phyloP scores from a whole-genome alignment of 169 alveolate species.

The Cryptosporidium tyzzeri region DNA sequence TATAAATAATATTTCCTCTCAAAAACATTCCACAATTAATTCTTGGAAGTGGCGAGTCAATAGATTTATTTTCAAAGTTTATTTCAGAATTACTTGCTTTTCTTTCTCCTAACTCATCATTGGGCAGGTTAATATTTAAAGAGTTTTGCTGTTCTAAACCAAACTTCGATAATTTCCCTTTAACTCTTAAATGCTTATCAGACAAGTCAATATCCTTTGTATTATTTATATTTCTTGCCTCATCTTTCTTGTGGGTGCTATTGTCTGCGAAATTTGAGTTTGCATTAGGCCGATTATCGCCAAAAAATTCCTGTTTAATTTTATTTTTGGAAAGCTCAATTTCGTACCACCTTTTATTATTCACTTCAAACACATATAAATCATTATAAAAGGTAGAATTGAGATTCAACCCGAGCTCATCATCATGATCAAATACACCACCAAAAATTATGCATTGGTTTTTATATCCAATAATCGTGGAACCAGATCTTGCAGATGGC shows the following conservation, averaged over 20 bases:
- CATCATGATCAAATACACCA: slow-evolving; percentile 89
- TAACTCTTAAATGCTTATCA: neutral
- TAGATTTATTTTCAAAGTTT: slow-evolving; percentile 3
- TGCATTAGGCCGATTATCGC: neutral
- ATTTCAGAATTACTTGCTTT: slow-evolving; percentile 14
- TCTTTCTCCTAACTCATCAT: slow-evolving; percentile 30
- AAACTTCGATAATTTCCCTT: neutral
- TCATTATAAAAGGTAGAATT: slow-evolving; percentile 84
- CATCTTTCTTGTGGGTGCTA: neutral
- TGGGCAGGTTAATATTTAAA: neutral
- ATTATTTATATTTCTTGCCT: neutral
- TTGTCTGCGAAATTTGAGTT: neutral
- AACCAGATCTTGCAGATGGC: slow-evolving; percentile 82
- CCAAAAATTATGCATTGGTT: slow-evolving; percentile 86
- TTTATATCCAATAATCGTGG: slow-evolving; percentile 82
- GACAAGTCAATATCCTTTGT: neutral
- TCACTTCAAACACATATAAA: slow-evolving; percentile 81
- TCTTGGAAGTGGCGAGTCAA: slow-evolving; percentile 79
- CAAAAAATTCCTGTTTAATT: neutral
- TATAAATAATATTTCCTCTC: slow-evolving; percentile 77
- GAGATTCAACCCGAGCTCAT: slow-evolving; percentile 82
- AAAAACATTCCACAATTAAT: slow-evolving; percentile 82
- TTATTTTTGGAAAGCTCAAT: slow-evolving; percentile 14
- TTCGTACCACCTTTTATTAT: slow-evolving; percentile 76
- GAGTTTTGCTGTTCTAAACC: neutral